These are phyloP conservation scores for Aureoboletus auriporus DNA, from an alignment of 768 basidiomycete species.

Conservation along the genomic window DNA sequence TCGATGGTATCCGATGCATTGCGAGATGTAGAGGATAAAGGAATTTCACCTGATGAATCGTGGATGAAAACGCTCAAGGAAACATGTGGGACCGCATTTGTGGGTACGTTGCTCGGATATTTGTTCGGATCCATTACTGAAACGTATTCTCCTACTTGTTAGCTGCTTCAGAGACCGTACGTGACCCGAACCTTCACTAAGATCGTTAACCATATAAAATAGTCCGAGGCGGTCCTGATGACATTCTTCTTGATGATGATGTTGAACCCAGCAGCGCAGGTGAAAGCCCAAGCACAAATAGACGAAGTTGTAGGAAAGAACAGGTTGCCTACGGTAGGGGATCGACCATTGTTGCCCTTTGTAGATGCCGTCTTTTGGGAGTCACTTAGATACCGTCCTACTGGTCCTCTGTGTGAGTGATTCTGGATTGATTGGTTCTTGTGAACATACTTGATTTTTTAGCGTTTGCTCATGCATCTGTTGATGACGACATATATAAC, in stretches of 20 bases:
- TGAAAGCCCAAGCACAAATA: slow-evolving; percentile 4
- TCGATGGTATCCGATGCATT: slow-evolving; percentile 7
- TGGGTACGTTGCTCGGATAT: neutral
- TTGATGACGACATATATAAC: slow-evolving; percentile 35
- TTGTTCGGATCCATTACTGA: neutral
- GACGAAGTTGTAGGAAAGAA: slow-evolving; percentile 3
- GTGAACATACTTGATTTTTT: no score
- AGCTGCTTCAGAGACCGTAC: slow-evolving; percentile 8
- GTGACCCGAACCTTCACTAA: neutral
- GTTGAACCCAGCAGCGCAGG: neutral
- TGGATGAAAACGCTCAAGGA: slow-evolving; percentile 1
- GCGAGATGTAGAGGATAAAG: neutral
- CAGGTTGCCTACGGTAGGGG: slow-evolving; percentile 1
- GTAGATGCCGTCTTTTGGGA: slow-evolving; percentile 9
- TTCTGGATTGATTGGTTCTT: neutral
- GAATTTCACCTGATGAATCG: neutral
- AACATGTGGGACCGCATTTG: slow-evolving; percentile 1
- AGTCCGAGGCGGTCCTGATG: slow-evolving; percentile 3
- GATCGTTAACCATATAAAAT: neutral
- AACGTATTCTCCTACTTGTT: no score
- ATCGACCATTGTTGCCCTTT: slow-evolving; percentile 8
- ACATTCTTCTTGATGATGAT: slow-evolving; percentile 11
- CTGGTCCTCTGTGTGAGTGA: slow-evolving; percentile 4
- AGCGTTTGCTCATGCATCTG: slow-evolving; percentile 27
- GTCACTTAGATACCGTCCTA: neutral